Base-by-base conservation (phyloP, 257 asterid genomes). In the Datura wrightii region DNA sequence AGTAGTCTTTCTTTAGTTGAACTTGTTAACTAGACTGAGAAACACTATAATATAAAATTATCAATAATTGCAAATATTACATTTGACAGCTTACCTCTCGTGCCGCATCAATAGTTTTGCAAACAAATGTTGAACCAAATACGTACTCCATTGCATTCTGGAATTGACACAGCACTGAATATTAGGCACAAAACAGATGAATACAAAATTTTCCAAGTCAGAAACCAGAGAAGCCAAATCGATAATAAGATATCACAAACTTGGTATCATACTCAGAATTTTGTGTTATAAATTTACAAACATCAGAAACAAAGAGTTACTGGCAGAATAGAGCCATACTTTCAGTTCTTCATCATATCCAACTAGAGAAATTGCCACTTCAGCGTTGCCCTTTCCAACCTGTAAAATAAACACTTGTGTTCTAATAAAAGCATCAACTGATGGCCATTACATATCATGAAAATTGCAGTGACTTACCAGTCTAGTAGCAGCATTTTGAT, bases 371-470 rank as follows among this genome's bases (percentile, higher is more conserved):
- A 97, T 97, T 87, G 99, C 99, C 83, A 97, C 97, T 82, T 92
- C 95, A 86, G 98, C 99, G 86, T 97, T 97, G 87, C 94, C 99
- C 89, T 89, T 88, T 46, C 99, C 99, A 76, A 94, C 99, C 99
- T 97, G 91, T 83, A 85, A 82, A 87, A 66, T 79, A 71, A 71
- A 58, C 79, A 79, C 52, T 31, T 34, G 67, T 42, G 63, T 52
- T 82, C 56, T 85, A 34, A 67, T 34, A 80, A 67, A 39, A 8
- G 34, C 84, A 42, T 31, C 62, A 82, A 78, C 13, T 44, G 48
- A 34, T 52, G 46, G 63, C 10, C 82, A 52, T 36, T 50, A 31
- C 48, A 14, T 52, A 78, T 52, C 31, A 78, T 52, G 82, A 16
- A 70, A 71, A 58, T 72, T 19, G 74, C 81, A 79, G 86, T 62